These are phyloP conservation scores for Xylaria sp. DNA, from an alignment of 2,329 filamentous ascomycete genomes.

Conservation along the genomic window DNA sequence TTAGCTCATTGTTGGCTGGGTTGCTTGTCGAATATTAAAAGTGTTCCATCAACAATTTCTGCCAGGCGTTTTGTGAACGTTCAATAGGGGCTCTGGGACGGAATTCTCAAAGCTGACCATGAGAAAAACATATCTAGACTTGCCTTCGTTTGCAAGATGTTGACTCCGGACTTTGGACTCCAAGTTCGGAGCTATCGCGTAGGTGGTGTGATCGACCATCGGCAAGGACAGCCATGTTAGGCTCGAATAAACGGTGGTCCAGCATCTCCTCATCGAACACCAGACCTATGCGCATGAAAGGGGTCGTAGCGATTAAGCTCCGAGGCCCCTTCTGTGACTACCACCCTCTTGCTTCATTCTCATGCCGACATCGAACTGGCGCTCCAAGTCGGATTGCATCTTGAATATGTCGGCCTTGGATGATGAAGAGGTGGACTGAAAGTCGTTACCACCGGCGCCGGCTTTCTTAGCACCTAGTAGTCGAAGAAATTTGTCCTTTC, in stretches of 20 bases:
- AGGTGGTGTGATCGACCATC: neutral
- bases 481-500: slow-evolving; percentile 53
- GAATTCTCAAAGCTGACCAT: neutral
- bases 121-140: neutral
- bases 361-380: slow-evolving; percentile 53
- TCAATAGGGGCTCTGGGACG: neutral
- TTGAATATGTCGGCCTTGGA: slow-evolving; percentile 27
- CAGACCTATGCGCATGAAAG: neutral
- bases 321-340: slow-evolving; percentile 47
- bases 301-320: slow-evolving; percentile 35
- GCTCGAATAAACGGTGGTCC: slow-evolving; percentile 10
- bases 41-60: neutral
- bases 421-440: slow-evolving; percentile 9
- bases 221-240: neutral
- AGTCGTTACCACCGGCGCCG: slow-evolving; percentile 20
- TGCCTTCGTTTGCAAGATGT: neutral
- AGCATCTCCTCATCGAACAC: slow-evolving; percentile 20
- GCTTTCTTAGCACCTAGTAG: slow-evolving; percentile 50
- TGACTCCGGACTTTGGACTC: too few relatives aligned
- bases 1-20: neutral
- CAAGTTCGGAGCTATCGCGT: neutral
- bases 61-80: neutral
- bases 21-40: slow-evolving; percentile 5
- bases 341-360: slow-evolving; percentile 49
- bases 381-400: slow-evolving; percentile 48